Percentiles rank a stretch among this genome's conserved stretches.
phyloP scores from a whole-genome alignment of 768 basidiomycete genomes.

The Sarcodon aspratus region DNA sequence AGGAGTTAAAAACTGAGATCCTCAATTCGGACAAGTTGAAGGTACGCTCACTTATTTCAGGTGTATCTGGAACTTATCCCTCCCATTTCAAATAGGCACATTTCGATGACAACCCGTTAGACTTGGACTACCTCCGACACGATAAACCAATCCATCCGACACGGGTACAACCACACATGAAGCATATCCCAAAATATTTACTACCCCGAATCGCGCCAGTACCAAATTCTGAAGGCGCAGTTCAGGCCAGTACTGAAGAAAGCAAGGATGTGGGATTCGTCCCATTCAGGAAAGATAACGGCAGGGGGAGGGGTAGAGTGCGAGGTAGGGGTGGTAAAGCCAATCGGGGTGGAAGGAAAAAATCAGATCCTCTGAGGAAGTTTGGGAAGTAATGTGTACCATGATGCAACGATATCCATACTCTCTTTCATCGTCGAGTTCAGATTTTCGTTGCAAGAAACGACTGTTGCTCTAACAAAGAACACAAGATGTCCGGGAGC shows the following conservation, averaged over 20 bases:
- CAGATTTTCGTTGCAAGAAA: no score
- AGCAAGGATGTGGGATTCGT: conserved; percentile 42
- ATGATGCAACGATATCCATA: neutral
- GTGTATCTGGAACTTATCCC: neutral
- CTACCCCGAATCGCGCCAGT: conserved; percentile 72
- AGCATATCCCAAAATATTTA: conserved; percentile 89
- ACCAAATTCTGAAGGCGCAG: conserved; percentile 22
- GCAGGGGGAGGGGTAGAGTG: conserved; percentile 40
- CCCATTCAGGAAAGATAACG: conserved; percentile 55
- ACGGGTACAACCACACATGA: conserved; percentile 88
- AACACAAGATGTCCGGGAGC: no score
- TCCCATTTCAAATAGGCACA: conserved; percentile 53
- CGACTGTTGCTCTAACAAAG: no score
- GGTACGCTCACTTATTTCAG: conserved; percentile 31
- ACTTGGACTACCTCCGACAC: conserved; percentile 85
- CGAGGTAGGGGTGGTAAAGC: conserved; percentile 27
- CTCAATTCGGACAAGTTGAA: conserved; percentile 95
- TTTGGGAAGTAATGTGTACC: conserved; percentile 21
- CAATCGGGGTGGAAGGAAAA: conserved; percentile 46
- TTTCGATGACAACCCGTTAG: conserved; percentile 93
- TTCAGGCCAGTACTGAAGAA: neutral
- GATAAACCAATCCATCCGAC: conserved; percentile 91
- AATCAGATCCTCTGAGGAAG: conserved; percentile 75
- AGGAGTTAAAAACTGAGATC: conserved; percentile 89
- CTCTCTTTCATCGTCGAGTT: neutral